Conservation (phyloP, 176 grass and related monocot species). For the Aegilops tauschii region DNA sequence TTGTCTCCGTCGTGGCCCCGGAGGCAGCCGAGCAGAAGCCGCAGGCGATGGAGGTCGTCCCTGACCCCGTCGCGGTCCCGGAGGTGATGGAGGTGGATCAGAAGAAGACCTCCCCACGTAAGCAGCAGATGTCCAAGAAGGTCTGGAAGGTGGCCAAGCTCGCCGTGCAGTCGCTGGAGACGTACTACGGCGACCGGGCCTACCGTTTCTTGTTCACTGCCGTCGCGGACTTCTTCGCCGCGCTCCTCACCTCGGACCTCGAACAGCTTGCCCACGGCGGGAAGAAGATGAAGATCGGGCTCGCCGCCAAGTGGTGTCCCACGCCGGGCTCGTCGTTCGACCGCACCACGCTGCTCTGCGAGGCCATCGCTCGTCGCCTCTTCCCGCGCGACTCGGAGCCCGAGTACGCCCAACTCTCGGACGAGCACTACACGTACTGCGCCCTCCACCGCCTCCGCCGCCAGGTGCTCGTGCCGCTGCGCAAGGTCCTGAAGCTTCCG, state of each 20-base stretch:
- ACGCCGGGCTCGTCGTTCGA: conserved; percentile 39
- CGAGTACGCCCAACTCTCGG: conserved; percentile 31
- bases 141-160: conserved; percentile 11
- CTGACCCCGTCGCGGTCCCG: too few species aligned
- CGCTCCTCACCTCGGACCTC: conserved; percentile 44
- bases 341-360: conserved; percentile 52
- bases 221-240: conserved; percentile 38
- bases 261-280: background rate
- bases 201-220: conserved; percentile 56
- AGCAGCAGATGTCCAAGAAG: background rate
- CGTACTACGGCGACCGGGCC: conserved; percentile 28
- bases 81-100: too few species aligned
- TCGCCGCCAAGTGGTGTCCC: conserved; percentile 76
- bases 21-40: too few species aligned
- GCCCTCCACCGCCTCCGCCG: conserved; percentile 39
- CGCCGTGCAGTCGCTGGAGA: conserved; percentile 37
- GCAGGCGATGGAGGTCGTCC: too few species aligned
- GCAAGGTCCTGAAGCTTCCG: conserved; percentile 27
- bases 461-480: conserved; percentile 36
- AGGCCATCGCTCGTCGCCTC: conserved; percentile 55
- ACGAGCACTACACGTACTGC: conserved; percentile 48
- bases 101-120: too few species aligned
- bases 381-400: conserved; percentile 39
- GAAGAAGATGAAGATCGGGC: conserved; percentile 22
- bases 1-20: too few species aligned